phyloP scores from a whole-genome alignment of 345 rosid genomes.

The Carallia pectinifolia region DNA sequence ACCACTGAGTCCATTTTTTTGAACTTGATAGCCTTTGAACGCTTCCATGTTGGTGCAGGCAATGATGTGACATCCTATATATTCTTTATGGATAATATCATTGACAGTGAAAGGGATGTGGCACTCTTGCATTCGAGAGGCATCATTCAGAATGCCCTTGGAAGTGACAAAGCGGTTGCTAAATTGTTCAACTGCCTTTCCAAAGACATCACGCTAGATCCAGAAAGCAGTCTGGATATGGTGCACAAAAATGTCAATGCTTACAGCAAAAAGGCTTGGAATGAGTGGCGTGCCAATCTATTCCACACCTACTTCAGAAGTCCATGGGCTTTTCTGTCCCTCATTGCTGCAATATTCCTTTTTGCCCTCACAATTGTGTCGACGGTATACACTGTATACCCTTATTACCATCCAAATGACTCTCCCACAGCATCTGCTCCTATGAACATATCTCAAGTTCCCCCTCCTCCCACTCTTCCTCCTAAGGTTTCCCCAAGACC shows the following conservation, averaged over 20 bases:
- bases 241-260: conserved; percentile 35
- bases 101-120: conserved; percentile 43
- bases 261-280: conserved; percentile 37
- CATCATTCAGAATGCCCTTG: conserved; percentile 44
- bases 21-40: conserved; percentile 46
- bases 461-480: background rate
- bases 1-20: conserved; percentile 31
- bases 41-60: conserved; percentile 40
- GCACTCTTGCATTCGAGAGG: conserved; percentile 40
- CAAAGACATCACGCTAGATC: conserved; percentile 38
- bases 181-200: conserved; percentile 43
- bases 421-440: background rate
- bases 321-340: conserved; percentile 48
- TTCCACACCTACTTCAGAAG: conserved; percentile 45
- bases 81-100: conserved; percentile 48
- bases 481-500: background rate
- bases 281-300: conserved; percentile 47
- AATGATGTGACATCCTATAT: conserved; percentile 43
- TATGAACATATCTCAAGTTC: background rate
- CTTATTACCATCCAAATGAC: conserved; percentile 18
- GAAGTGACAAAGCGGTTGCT: conserved; percentile 51
- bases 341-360: conserved; percentile 41
- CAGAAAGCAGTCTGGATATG: conserved; percentile 21
- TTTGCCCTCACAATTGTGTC: conserved; percentile 43
- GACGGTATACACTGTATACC: conserved; percentile 25